Base-by-base conservation (phyloP, 345 rosid genomes). In the Dovyalis caffra region DNA sequence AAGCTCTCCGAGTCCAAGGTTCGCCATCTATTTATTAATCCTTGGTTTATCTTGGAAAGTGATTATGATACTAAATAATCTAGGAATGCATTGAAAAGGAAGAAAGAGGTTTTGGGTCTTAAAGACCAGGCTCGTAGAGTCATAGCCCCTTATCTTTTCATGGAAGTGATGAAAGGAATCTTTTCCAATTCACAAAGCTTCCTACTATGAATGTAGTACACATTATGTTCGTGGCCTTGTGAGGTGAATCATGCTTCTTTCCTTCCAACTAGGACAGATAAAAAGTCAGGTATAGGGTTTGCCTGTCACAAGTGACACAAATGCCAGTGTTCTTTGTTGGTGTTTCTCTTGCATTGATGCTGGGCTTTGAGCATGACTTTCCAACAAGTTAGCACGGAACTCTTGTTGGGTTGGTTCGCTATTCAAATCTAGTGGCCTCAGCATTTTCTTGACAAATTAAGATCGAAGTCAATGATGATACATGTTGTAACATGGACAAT, bases 191-290 rank as follows among this genome's bases (percentile, higher is more conserved):
- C 34, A 33, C 25, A 51, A 51, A 51, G 77, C 63, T 49, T 15
- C 14, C 26, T 21, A 6, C 43, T 63, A 23, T 68, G 10, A 61
- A 43, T 23, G 74, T 1, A 31, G 78, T 4, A 58, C 68, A 57
- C 33, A 40, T 51, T 62, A 68, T 60, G 16, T 60, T 68, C 73
- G 56, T 45, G 51, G 35, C 29, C 62, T 62, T 61, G 69, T 16
- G 78, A 69, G 68, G 63, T 49, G 49, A 57, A 45, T 60, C 60
- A 0, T 21, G 18, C 25, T 75, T 28, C 61, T 23, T 58, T 40
- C 45, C 35, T 40, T 57, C 66, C 66, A 28, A n/a, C 56, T 12
- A 67, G 51, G 72, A 63, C 3, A 37, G 7, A 26, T 21, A 57
- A 37, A 56, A 66, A 28, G 66, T 4, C 8, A 14, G 28, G 61